Conservation (phyloP, 768 basidiomycete species). For the Russula ochroleuca region DNA sequence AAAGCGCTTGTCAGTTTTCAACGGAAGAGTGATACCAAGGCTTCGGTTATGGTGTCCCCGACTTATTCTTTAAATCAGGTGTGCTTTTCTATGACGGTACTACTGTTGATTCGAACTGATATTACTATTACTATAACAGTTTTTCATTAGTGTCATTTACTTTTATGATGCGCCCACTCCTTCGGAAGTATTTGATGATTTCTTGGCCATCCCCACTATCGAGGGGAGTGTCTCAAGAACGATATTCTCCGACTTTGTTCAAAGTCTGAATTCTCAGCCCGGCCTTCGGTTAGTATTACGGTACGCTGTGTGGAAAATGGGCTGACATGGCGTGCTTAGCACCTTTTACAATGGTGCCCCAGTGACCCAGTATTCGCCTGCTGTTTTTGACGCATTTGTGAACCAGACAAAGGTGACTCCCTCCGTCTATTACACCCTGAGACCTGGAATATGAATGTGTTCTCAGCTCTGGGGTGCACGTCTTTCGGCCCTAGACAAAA, state of each 20-base stretch:
- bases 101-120: neutral
- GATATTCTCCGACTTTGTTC: slow-evolving; percentile 7
- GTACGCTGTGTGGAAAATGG: neutral
- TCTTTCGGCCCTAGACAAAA: neutral
- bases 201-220: slow-evolving; percentile 19
- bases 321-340: neutral
- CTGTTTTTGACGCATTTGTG: neutral
- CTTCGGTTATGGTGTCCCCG: neutral
- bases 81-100: neutral
- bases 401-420: slow-evolving; percentile 8
- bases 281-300: neutral
- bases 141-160: neutral
- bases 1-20: slow-evolving; percentile 2
- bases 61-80: neutral
- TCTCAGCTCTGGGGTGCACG: slow-evolving; percentile 4
- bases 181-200: slow-evolving; percentile 25
- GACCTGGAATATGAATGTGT: neutral
- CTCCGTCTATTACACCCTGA: neutral
- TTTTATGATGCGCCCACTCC: slow-evolving; percentile 28
- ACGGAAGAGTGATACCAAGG: slow-evolving; percentile 6
- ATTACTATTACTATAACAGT: neutral
- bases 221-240: neutral
- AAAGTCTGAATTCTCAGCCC: neutral
- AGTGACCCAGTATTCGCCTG: slow-evolving; percentile 1
- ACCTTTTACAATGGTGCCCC: neutral